Evolutionary conservation across 83 land plant genomes (phyloP), one percentile per base, ranked within the genome.

Genomic region (Diphasiastrum complanatum): DNA sequence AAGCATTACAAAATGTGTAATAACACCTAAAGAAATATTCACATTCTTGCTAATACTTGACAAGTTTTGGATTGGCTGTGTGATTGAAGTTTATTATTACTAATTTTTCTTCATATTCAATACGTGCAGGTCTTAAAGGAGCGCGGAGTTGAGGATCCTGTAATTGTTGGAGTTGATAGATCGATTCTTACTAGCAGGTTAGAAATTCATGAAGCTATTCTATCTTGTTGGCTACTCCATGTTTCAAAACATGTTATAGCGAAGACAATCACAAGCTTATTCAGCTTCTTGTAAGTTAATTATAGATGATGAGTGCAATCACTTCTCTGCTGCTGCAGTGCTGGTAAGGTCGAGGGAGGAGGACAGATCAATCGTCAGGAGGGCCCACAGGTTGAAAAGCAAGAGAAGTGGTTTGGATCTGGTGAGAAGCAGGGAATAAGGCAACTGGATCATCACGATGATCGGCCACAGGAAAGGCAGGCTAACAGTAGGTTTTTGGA

Each of bases 81-180:
- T 20, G 24, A 33, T 28, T 23, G 18, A 26, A 23, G 1, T 54
- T 51, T 25, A 12, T 14, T 8, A 8, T n/a, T n/a, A n/a, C n/a
- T n/a, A n/a, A n/a, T n/a, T n/a, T 38, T 38, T 8, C 14, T 38
- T 38, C 14, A 14, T 14, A 38, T 38, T 38, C 43, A 8, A 8
- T 8, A 38, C 12, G 14, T 47, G 40, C 75, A 90, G 97, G 97
- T 91, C 31, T 60, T 91, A 60, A 87, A 81, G 71, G 95, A 83
- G 62, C 81, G 87, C 14, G 95, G 97, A 4, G 48, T 76, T 11
- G 91, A 87, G 45, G 83, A 79, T 49, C 49, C 54, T 20, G 51
- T n/a, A 2, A 28, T 49, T 10, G 66, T 29, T n/a, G 61, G 61
- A 8, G 19, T 33, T 32, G 61, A 57, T 32, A 4, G 2, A 5